These are phyloP conservation scores for Sporothrix curviconia DNA, from an alignment of 2,329 filamentous ascomycete genomes.

Conservation along the genomic window DNA sequence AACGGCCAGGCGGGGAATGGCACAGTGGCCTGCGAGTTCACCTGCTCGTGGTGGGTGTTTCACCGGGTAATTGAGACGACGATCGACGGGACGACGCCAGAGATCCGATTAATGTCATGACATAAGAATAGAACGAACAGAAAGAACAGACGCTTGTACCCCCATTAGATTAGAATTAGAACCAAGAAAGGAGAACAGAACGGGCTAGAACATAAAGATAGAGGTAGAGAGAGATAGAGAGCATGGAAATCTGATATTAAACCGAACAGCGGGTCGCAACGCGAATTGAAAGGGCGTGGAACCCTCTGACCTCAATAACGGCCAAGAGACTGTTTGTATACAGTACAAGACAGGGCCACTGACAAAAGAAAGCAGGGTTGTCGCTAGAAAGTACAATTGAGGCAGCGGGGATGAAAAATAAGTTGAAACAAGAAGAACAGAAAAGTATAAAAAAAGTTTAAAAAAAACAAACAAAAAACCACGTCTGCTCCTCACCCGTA, in stretches of 20 bases:
- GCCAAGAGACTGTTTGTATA: too few relatives aligned
- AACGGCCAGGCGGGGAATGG: too few relatives aligned
- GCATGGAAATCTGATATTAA: too few relatives aligned
- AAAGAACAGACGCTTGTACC: neutral
- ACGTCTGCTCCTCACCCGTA: conserved; percentile 36
- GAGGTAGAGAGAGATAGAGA: neutral
- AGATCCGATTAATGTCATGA: neutral
- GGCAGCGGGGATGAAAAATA: too few relatives aligned
- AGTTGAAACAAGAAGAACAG: neutral
- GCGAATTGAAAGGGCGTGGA: too few relatives aligned
- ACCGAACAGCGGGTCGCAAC: too few relatives aligned
- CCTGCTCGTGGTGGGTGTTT: conserved; percentile 20
- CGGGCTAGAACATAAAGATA: conserved; percentile 4
- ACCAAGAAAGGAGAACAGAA: too few relatives aligned
- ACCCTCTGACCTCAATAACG: too few relatives aligned
- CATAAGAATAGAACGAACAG: neutral
- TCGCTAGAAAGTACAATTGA: neutral
- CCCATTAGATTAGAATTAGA: conserved; percentile 2
- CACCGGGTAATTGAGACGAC: too few relatives aligned
- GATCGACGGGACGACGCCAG: too few relatives aligned
- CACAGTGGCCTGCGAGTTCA: conserved; percentile 28
- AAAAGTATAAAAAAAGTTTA: neutral
- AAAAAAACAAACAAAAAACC: neutral
- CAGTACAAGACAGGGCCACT: too few relatives aligned
- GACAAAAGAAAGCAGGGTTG: neutral